These are phyloP conservation scores for Remersonia thermophila DNA, from an alignment of 2,329 filamentous ascomycete genomes.

Conservation along the genomic window DNA sequence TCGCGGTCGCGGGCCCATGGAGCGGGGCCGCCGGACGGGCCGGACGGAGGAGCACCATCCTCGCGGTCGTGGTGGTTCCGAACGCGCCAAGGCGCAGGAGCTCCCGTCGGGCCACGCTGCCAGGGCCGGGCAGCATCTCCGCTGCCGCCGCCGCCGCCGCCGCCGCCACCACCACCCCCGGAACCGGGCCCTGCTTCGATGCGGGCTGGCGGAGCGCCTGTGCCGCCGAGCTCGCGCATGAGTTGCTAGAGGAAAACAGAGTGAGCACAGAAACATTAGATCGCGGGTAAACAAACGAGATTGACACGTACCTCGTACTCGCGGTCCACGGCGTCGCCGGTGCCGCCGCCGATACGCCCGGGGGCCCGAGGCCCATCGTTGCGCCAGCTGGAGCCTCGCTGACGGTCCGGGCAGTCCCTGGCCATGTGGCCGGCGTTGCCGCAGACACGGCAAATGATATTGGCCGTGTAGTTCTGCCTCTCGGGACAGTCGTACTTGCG, in stretches of 20 bases:
- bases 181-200: conserved; percentile 74
- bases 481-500: conserved; percentile 98
- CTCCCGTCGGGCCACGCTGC: conserved; percentile 76
- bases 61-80: conserved; percentile 36
- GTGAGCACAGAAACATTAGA: too few species aligned
- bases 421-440: conserved; percentile 98
- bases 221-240: conserved; percentile 90
- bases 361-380: conserved; percentile 51
- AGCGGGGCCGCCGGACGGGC: conserved; percentile 35
- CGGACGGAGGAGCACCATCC: conserved; percentile 30
- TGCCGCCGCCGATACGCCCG: conserved; percentile 57
- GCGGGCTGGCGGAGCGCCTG: conserved; percentile 55
- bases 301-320: conserved; percentile 75
- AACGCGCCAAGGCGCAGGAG: conserved; percentile 66
- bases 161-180: conserved; percentile 29
- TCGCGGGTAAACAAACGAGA: background rate
- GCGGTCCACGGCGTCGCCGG: conserved; percentile 75
- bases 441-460: conserved; percentile 96
- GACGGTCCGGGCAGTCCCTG: conserved; percentile 89
- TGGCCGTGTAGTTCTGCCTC: conserved; percentile 96
- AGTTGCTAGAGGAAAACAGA: conserved; percentile 59
- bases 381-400: conserved; percentile 83
- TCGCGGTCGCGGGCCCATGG: conserved; percentile 42
- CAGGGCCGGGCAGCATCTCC: conserved; percentile 72
- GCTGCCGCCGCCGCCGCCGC: conserved; percentile 23